These are phyloP conservation scores for Epicoccum nigrum DNA, from an alignment of 2,329 filamentous ascomycete genomes.

Conservation along the genomic window DNA sequence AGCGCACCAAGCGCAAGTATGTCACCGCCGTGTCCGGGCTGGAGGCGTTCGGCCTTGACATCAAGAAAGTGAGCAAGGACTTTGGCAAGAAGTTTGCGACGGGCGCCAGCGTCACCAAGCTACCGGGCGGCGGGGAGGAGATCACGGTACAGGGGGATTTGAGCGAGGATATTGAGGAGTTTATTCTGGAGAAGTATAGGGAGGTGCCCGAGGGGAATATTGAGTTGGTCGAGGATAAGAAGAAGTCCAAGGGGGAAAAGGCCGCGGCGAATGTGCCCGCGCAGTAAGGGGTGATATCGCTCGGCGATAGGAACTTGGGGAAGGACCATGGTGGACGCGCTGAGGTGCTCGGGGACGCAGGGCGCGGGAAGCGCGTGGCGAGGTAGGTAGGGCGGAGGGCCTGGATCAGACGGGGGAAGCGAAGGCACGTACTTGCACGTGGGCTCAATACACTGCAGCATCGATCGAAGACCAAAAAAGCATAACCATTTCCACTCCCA, in stretches of 20 bases:
- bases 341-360: not conserved
- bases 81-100: constrained; percentile 99
- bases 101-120: constrained; percentile 89
- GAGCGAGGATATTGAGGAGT: constrained; percentile 92
- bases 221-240: constrained; percentile 93
- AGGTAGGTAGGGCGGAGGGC: not conserved
- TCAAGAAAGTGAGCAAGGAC: constrained; percentile 96
- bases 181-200: constrained; percentile 85
- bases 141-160: constrained; percentile 98
- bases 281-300: constrained; percentile 3
- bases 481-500: not conserved
- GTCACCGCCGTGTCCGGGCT: constrained; percentile 92
- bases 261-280: constrained; percentile 17
- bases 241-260: constrained; percentile 69
- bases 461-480: too few relatives aligned
- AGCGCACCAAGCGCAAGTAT: constrained; percentile 97
- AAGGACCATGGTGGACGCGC: not conserved
- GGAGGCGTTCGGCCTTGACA: constrained; percentile 86
- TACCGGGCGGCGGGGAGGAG: constrained; percentile 84
- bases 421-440: too few relatives aligned
- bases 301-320: too few relatives aligned
- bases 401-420: not conserved
- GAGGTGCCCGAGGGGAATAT: constrained; percentile 94
- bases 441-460: too few relatives aligned
- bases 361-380: not conserved